Percentiles rank a stretch among this genome's conserved stretches.
phyloP scores from a whole-genome alignment of 1,139 yeast genomes.

The Taphrina flavorubra region DNA sequence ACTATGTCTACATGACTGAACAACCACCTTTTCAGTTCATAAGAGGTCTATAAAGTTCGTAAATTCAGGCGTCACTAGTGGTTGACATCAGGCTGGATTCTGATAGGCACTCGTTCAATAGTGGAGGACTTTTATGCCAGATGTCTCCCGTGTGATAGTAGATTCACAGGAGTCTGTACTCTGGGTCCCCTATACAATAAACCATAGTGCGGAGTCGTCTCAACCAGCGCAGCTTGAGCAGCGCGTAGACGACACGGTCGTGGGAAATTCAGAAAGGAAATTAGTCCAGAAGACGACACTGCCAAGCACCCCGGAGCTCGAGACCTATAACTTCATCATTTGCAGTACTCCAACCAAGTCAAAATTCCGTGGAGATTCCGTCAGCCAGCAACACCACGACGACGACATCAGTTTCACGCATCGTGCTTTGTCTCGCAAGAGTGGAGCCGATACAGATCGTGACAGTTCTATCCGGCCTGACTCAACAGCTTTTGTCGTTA shows the following conservation, averaged over 20 bases:
- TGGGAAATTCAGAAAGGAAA: neutral
- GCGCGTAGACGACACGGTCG: neutral
- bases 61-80: neutral
- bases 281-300: neutral
- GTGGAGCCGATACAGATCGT: neutral
- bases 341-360: neutral
- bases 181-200: neutral
- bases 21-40: too few species aligned
- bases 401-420: neutral
- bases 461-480: neutral
- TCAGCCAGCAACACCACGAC: neutral
- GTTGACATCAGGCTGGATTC: too few species aligned
- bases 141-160: neutral
- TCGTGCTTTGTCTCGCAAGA: neutral
- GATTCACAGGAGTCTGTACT: slow-evolving; percentile 3
- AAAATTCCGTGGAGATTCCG: neutral
- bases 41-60: too few species aligned
- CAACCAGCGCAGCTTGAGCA: neutral
- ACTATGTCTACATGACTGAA: too few species aligned
- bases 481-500: neutral
- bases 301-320: neutral
- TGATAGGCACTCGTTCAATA: too few species aligned
- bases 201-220: neutral
- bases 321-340: neutral
- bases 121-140: neutral